Percentiles rank a stretch among this genome's conserved stretches.
phyloP scores from a whole-genome alignment of 108 stramenopile species.

The Hondaea fermentalgiana region DNA sequence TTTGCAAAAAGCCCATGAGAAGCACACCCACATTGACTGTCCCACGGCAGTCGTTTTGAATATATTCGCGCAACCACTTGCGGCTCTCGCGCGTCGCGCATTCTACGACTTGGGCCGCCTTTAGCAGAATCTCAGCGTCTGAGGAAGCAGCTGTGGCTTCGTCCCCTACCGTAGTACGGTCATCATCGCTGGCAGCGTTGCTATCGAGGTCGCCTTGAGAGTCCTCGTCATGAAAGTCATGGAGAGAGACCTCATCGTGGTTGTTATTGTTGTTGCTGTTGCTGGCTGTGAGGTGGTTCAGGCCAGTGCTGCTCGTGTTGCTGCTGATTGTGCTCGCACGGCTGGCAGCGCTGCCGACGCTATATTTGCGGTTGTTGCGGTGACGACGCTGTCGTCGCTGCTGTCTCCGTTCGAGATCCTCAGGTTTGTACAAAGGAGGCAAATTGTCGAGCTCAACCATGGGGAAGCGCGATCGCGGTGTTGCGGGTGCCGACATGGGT shows the following conservation, averaged over 20 bases:
- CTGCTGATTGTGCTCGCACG: too few relatives aligned
- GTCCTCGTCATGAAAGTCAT: too few relatives aligned
- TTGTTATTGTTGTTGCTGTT: too few relatives aligned
- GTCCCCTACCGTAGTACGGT: too few relatives aligned
- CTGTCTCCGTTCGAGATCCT: not conserved
- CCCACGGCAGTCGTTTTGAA: not conserved
- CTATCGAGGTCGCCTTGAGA: too few relatives aligned
- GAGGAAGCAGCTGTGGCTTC: not conserved
- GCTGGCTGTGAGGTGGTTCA: too few relatives aligned
- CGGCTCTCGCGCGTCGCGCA: not conserved
- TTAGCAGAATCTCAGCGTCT: not conserved
- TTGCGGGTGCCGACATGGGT: not conserved
- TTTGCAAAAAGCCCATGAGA: conserved; percentile 13
- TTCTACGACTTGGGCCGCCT: not conserved
- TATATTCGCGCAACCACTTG: not conserved
- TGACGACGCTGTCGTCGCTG: not conserved
- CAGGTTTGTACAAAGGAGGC: not conserved
- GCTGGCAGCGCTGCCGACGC: too few relatives aligned
- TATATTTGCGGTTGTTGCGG: too few relatives aligned
- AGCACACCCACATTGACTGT: not conserved
- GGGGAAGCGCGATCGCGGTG: not conserved
- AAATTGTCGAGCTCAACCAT: not conserved
- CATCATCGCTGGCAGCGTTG: too few relatives aligned
- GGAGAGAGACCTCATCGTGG: too few relatives aligned
- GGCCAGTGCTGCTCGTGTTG: too few relatives aligned